A percentile compares a stretch with the other conserved stretches of the same genome.
Evolutionary conservation across 1,284 basidiomycete species (phyloP).

Genomic region (Entoloma clypeatum): DNA sequence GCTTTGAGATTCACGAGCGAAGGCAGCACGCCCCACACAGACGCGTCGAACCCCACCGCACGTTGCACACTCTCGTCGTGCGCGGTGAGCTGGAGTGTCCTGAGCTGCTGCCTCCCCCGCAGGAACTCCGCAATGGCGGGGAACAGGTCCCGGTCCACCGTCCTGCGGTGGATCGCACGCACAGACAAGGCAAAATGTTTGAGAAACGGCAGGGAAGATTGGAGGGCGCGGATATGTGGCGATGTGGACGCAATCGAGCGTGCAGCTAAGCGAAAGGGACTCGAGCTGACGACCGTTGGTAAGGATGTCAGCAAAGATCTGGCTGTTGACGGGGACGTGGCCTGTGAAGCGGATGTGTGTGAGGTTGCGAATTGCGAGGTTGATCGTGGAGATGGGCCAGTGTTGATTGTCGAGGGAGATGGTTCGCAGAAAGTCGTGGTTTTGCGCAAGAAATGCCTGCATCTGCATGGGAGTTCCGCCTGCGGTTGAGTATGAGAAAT

Average conservation of each 20-base stretch:
- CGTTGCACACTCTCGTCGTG: constrained; percentile 43
- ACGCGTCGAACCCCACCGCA: constrained; percentile 60
- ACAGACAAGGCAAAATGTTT: constrained; percentile 59
- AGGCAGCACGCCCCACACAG: constrained; percentile 68
- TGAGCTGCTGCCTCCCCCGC: constrained; percentile 49
- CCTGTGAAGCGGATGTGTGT: constrained; percentile 61
- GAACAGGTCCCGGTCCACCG: constrained; percentile 58
- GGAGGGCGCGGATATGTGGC: constrained; percentile 42
- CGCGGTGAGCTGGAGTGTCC: constrained; percentile 49
- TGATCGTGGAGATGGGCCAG: constrained; percentile 54
- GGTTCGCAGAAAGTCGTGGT: constrained; percentile 50
- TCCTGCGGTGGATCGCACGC: constrained; percentile 39
- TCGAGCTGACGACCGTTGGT: constrained; percentile 59
- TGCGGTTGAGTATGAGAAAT: constrained; percentile 49
- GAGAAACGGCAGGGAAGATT: constrained; percentile 50
- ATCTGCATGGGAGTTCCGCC: constrained; percentile 39
- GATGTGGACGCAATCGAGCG: constrained; percentile 48
- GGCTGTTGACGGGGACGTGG: constrained; percentile 45
- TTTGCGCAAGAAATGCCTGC: constrained; percentile 48
- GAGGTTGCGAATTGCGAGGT: constrained; percentile 57
- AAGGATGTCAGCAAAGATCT: constrained; percentile 56
- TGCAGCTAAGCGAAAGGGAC: constrained; percentile 50
- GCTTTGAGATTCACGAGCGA: constrained; percentile 45
- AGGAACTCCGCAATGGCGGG: constrained; percentile 65
- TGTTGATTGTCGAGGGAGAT: constrained; percentile 51